A percentile compares a stretch with the other conserved stretches of the same genome.
These are phyloP conservation scores for Aureobasidium sp. DNA, from an alignment of 2,329 filamentous ascomycete species.

Conservation along the genomic window DNA sequence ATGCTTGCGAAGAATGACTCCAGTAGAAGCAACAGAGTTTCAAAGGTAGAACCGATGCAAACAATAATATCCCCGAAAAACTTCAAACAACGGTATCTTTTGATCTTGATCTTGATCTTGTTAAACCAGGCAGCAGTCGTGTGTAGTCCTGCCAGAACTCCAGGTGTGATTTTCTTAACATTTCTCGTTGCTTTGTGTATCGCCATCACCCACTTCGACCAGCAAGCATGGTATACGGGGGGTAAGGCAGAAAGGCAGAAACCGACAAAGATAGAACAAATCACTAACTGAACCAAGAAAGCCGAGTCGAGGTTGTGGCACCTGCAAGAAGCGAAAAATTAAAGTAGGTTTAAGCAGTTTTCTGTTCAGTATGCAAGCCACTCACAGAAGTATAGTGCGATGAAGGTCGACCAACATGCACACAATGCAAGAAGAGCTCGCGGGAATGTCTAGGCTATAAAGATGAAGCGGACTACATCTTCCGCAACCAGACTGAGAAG, in stretches of 20 bases:
- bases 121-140: neutral
- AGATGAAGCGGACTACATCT: slow-evolving; percentile 65
- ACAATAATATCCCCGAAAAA: neutral
- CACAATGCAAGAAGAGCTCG: slow-evolving; percentile 57
- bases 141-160: neutral
- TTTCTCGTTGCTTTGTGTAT: neutral
- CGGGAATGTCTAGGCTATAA: slow-evolving; percentile 61
- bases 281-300: neutral
- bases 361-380: neutral
- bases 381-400: slow-evolving; percentile 48
- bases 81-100: neutral
- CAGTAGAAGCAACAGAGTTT: neutral
- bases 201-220: neutral
- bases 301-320: slow-evolving; percentile 56
- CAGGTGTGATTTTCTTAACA: neutral
- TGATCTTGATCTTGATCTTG: neutral
- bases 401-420: slow-evolving; percentile 59
- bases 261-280: neutral
- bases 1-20: slow-evolving; percentile 6
- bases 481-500: slow-evolving; percentile 64
- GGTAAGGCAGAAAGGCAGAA: slow-evolving; percentile 6
- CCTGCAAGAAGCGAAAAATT: slow-evolving; percentile 65
- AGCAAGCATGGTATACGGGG: slow-evolving; percentile 13
- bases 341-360: slow-evolving; percentile 48
- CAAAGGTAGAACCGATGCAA: neutral